These are phyloP conservation scores for Trichoderma sp. DNA, from an alignment of 2,329 filamentous ascomycete genomes.

Conservation along the genomic window DNA sequence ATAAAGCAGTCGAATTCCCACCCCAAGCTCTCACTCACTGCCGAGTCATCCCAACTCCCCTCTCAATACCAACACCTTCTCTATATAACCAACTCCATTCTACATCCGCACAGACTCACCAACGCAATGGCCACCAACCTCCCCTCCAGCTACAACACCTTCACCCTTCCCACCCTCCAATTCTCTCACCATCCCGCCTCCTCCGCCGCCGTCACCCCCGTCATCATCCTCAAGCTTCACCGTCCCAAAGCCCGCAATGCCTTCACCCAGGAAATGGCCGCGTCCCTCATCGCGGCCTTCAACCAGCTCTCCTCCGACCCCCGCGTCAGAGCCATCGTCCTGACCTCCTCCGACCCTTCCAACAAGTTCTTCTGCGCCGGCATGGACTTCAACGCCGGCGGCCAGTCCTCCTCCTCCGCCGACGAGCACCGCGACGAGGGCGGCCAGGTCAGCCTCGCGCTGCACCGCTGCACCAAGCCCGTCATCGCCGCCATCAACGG, in stretches of 20 bases:
- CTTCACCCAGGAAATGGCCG: slow-evolving; percentile 63
- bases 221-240: slow-evolving; percentile 62
- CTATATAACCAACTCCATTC: background rate
- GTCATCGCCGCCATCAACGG: slow-evolving; percentile 59
- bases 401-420: background rate
- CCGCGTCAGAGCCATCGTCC: slow-evolving; percentile 52
- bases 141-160: slow-evolving; percentile 40
- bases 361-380: slow-evolving; percentile 57
- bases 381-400: slow-evolving; percentile 49
- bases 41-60: background rate
- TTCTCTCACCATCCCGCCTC: slow-evolving; percentile 48
- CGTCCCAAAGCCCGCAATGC: slow-evolving; percentile 66
- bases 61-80: background rate
- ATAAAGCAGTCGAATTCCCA: background rate
- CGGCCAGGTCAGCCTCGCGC: slow-evolving; percentile 52
- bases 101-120: background rate
- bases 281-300: slow-evolving; percentile 56
- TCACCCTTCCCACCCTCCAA: slow-evolving; percentile 43
- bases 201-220: slow-evolving; percentile 54
- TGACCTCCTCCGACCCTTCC: slow-evolving; percentile 49
- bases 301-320: slow-evolving; percentile 49
- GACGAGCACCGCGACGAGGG: slow-evolving; percentile 48
- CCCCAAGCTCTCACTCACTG: background rate
- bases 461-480: slow-evolving; percentile 56
- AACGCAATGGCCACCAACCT: slow-evolving; percentile 26